Conservation (phyloP, 2,329 filamentous ascomycete genomes). For the Coniochaeta sp. region DNA sequence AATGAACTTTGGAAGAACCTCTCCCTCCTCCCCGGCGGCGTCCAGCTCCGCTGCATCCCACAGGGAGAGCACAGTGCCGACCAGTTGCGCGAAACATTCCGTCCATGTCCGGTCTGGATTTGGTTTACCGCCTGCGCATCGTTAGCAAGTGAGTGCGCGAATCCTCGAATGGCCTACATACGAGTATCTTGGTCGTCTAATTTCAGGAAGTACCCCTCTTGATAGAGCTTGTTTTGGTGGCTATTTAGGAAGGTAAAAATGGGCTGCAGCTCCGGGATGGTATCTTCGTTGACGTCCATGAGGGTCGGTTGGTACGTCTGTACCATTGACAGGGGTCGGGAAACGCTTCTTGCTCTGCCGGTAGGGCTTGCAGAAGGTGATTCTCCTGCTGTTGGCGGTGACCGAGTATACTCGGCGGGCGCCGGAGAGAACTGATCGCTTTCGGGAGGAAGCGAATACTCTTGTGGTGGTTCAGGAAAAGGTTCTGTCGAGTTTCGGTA, state of each 20-base stretch:
- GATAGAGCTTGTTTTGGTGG: slow-evolving; percentile 93
- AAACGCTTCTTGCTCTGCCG: slow-evolving; percentile 40
- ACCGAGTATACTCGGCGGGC: slow-evolving; percentile 31
- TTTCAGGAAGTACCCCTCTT: slow-evolving; percentile 96
- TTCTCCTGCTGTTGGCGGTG: slow-evolving; percentile 26
- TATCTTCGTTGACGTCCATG: slow-evolving; percentile 80
- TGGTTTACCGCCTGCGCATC: slow-evolving; percentile 53
- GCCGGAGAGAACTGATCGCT: slow-evolving; percentile 16
- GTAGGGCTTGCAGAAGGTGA: slow-evolving; percentile 33
- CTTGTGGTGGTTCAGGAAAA: slow-evolving; percentile 8
- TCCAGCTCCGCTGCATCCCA: slow-evolving; percentile 95
- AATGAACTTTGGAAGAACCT: slow-evolving; percentile 60
- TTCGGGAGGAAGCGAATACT: slow-evolving; percentile 14
- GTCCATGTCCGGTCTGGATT: slow-evolving; percentile 86
- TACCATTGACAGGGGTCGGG: slow-evolving; percentile 77
- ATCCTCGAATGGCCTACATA: slow-evolving; percentile 47
- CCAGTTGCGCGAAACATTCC: slow-evolving; percentile 94
- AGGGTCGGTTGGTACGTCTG: slow-evolving; percentile 78
- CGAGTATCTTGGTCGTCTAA: slow-evolving; percentile 89
- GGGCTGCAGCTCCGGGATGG: slow-evolving; percentile 84
- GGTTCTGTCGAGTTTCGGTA: slow-evolving; percentile 6
- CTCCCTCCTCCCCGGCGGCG: slow-evolving; percentile 69
- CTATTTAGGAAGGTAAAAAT: slow-evolving; percentile 93
- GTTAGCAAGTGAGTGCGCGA: slow-evolving; percentile 15
- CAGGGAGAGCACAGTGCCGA: slow-evolving; percentile 87